Evolutionary conservation across 371 early-diverging fungal species (phyloP).

Genomic region (Phascolomyces articulosus): DNA sequence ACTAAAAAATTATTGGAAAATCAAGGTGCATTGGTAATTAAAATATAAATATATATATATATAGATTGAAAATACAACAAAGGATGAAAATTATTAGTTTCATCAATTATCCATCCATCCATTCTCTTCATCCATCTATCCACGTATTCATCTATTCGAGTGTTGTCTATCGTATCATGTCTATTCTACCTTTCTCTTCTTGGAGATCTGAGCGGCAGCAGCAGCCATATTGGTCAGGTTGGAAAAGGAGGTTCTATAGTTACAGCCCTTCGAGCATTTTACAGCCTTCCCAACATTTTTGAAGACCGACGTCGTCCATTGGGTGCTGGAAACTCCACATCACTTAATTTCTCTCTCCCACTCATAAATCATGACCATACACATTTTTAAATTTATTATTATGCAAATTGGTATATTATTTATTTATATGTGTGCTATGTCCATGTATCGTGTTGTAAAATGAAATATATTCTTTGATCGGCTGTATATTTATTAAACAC

Average conservation of each 20-base stretch:
- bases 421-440: neutral
- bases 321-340: too few relatives aligned
- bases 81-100: neutral
- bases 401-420: too few relatives aligned
- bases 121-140: conserved; percentile 29
- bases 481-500: neutral
- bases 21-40: neutral
- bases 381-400: too few relatives aligned
- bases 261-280: neutral
- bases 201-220: conserved; percentile 60
- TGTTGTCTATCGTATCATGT: neutral
- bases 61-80: conserved; percentile 8
- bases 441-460: neutral
- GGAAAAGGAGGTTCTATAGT: neutral
- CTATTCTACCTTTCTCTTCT: conserved; percentile 75
- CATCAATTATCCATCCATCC: conserved; percentile 23
- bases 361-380: too few relatives aligned
- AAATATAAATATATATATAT: neutral
- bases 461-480: too few relatives aligned
- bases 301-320: too few relatives aligned
- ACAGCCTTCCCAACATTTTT: too few relatives aligned
- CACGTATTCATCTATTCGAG: conserved; percentile 26
- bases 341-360: too few relatives aligned
- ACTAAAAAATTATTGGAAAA: conserved; percentile 35
- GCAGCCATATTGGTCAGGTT: conserved; percentile 20